Base-by-base conservation (phyloP, 176 grass and related monocot species). In the Urochloa ruziziensis region DNA sequence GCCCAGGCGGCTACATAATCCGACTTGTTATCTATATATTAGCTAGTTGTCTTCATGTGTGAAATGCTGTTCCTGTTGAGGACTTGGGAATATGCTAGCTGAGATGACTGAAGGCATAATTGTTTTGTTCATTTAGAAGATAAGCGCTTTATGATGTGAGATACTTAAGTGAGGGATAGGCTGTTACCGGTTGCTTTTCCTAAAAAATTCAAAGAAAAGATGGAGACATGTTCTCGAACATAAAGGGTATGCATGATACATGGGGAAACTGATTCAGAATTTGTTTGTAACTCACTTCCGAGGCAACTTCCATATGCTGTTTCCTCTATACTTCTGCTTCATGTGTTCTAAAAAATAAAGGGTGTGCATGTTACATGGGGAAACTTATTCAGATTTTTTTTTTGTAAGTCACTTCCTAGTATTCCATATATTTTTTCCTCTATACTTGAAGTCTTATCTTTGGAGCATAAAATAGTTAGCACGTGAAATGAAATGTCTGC, bases 101-200 rank as follows among this genome's bases (percentile, higher is more conserved):
- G 35, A 36, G 49, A 58, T 81, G 21, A 3, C 1, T 52, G 15
- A 81, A 87, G 21, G 47, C 56, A 10, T 28, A 58, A 75, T 35
- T 57, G 9, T 47, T 58, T 40, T 24, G 25, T 78, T 33, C 24
- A 58, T 29, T 35, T 58, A 81, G 34, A 34, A 67, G 10, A 42
- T 86, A 39, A 27, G 25, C 25, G 65, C 19, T 85, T 74, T 79
- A 7, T 68, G 27, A 5, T 77, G 72, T n/a, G 8, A 72, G 15
- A 16, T 11, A 46, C n/a, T 70, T 46, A 30, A 30, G 69, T 48
- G 43, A 73, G 44, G 69, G 69, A 7, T 73, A 21, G 69, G 43
- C 69, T 32, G 1, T 49, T 48, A 49, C 16, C 32, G 44, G 69
- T 46, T 71, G n/a, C 44, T 73, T 71, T 73, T 70, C n/a, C 27